Evolutionary conservation across 139 green algal genomes (phyloP), one percentile per base, ranked within the genome.

Genomic region (Asterochloris sp.): DNA sequence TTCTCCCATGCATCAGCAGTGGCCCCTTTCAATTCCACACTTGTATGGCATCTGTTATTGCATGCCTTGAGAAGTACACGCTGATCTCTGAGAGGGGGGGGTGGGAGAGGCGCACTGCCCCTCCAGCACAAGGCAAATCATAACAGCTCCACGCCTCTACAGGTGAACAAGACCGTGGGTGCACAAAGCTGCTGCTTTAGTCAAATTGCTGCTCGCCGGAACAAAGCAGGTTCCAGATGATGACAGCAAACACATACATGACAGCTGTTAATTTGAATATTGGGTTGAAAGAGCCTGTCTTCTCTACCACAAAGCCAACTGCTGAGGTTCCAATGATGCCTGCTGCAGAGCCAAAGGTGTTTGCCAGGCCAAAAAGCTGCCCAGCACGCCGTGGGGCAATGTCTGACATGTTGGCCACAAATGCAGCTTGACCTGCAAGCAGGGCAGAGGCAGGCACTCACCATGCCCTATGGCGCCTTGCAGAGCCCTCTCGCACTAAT

Each of bases 341-440:
- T 14, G 90, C 89, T 26, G 95, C 74, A 27, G 87, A 94, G 12
- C 93, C 95, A 90, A 96, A 97, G 0, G 95, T 98, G 88, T 97
- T 97, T 87, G 92, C 95, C 17, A 97, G 86, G 26, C 93, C 95
- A 86, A 98, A 98, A 75, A 98, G 90, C 86, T 90, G 85, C 66
- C 95, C 92, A 0, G 93, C 94, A 29, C 94, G 83, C 0, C 83
- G 78, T 4, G 95, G 95, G 11, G 95, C 94, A 62, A 98, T 92
- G 83, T 98, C 95, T 15, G 89, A 92, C 89, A 97, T 97, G 85
- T 96, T 97, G 24, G 92, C 92, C 16, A 96, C 92, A 84, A 98
- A 97, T 0, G 92, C 93, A 13, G 91, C 94, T 78, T 90, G 88
- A 61, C 86, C 85, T 86, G 87, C 82, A 85, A 12, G 54, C 38